Evolutionary conservation across 2,329 filamentous ascomycete genomes (phyloP).

Genomic region (Botrytis deweyae): DNA sequence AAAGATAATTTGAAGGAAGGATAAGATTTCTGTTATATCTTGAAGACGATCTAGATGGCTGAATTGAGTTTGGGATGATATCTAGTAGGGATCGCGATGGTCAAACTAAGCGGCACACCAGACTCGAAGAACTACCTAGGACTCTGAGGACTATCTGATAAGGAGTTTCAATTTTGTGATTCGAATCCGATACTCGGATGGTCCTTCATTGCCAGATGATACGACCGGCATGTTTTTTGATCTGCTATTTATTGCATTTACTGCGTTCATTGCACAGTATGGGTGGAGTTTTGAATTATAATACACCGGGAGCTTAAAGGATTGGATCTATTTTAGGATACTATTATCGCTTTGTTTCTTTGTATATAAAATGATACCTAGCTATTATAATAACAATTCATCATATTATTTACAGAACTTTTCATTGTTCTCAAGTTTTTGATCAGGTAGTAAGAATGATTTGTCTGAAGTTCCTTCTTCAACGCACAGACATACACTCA

Average conservation of each 20-base stretch:
- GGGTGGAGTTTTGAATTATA: background rate
- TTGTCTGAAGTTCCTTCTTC: background rate
- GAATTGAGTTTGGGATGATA: background rate
- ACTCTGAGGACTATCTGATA: background rate
- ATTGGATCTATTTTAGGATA: background rate
- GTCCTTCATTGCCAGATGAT: background rate
- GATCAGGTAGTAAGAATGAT: background rate
- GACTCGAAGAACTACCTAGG: background rate
- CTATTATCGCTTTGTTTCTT: background rate
- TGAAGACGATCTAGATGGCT: background rate
- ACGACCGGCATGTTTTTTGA: background rate
- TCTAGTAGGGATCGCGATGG: background rate
- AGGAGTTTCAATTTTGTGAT: background rate
- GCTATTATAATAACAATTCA: background rate
- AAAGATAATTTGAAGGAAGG: background rate
- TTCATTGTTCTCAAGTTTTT: background rate
- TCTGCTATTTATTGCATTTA: background rate
- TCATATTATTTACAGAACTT: background rate
- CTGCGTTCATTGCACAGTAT: background rate
- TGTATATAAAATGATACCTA: background rate
- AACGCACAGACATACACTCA: too few species aligned
- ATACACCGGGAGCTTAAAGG: background rate
- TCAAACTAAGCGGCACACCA: background rate
- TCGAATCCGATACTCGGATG: background rate
- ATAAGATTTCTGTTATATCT: background rate